Conservation (phyloP, 176 grass and related monocot genomes). For the Typha latifolia region DNA sequence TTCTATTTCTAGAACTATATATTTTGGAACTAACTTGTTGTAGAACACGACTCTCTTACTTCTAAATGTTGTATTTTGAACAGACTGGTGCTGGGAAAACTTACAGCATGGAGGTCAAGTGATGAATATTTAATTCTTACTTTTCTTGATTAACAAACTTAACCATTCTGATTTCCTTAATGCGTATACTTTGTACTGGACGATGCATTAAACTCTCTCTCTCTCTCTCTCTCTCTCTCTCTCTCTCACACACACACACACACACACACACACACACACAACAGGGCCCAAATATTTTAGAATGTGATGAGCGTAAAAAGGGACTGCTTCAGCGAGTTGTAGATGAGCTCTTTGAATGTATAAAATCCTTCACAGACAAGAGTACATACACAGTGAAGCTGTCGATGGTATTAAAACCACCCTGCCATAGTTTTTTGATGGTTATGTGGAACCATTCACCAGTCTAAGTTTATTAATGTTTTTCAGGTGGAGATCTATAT, state of each 20-base stretch:
- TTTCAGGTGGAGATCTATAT: conserved; percentile 85
- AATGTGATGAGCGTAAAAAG: conserved; percentile 54
- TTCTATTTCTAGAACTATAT: neutral
- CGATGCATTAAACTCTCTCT: neutral
- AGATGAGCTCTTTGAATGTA: conserved; percentile 53
- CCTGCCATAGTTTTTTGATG: conserved; percentile 3
- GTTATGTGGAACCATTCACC: conserved; percentile 1
- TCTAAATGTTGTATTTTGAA: conserved; percentile 11
- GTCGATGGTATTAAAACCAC: conserved; percentile 54
- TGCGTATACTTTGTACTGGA: neutral
- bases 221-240: neutral
- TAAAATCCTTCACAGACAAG: conserved; percentile 35
- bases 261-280: no score
- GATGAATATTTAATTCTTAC: neutral
- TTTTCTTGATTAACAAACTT: neutral
- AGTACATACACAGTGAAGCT: conserved; percentile 45
- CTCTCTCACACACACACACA: no score
- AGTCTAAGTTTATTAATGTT: conserved; percentile 13
- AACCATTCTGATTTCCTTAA: neutral
- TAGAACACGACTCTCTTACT: conserved; percentile 17
- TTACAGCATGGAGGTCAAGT: conserved; percentile 78
- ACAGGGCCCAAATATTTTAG: conserved; percentile 75
- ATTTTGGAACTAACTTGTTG: neutral
- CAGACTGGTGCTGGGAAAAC: conserved; percentile 88
- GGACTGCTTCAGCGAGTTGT: conserved; percentile 55